Evolutionary conservation across 805 yeast species (phyloP), one percentile per base, ranked within the genome.

Genomic region (Yarrowia sp.): DNA sequence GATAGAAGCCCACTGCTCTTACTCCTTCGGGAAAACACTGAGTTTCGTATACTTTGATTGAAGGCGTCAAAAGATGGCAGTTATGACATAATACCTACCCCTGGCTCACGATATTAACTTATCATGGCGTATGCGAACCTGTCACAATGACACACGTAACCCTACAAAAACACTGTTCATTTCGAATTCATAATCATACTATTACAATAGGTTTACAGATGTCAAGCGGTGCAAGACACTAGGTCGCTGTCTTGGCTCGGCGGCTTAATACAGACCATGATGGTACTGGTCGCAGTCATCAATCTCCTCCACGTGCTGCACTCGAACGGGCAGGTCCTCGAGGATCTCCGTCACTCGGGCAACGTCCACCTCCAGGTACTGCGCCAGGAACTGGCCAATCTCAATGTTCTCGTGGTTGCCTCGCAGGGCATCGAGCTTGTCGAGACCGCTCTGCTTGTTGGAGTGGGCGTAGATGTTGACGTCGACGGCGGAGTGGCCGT

Each of bases 401-500:
- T 90, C 97, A 39, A 78, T 90, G 74, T 93, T 92, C 75, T 92
- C 97, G 69, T 83, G 89, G 73, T 86, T 88, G 6, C 97, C 97
- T 29, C 80, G 80, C 61, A 91, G 76, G 10, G 81, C 77, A 62
- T 76, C 59, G 24, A 68, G 53, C 62, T 10, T 66, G 46, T 31
- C 44, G 18, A 13, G 56, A 31, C 29, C 84, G 78, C 7, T 74
- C 68, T 53, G 78, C 35, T 56, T 39, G 14, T 65, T 46, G 31
- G 91, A 81, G 71, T 86, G 81, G 0, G 87, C 97, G 71, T 92
- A 92, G 53, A 93, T 88, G 70, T 93, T 92, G 35, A 92, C 97
- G 73, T 92, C 98, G 14, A 92, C 97, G 0, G 97, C 97, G 19
- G 96, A 86, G 73, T 92, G 98, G 29, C 97, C 98, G 69, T 90